Evolutionary conservation across 148 eudicot species (phyloP), one percentile per base, ranked within the genome.

Genomic region (Bassia scoparia): DNA sequence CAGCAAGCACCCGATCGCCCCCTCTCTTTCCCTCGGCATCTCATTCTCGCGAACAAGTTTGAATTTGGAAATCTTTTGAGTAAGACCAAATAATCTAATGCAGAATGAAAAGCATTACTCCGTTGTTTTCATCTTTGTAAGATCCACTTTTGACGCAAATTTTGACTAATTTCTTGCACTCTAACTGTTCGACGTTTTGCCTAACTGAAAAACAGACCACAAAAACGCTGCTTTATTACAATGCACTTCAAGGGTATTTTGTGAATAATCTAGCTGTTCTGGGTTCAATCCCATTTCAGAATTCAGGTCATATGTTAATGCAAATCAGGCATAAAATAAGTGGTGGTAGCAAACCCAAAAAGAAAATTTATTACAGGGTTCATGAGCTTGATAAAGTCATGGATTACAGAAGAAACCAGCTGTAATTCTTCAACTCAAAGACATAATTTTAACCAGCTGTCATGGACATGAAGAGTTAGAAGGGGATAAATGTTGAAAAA

Each of bases 401-500:
- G 90, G 98, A 93, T 61, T 90, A 11, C 86, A 81, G 23, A 93
- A 93, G 82, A 93, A 93, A 69, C 95, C 97, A 33, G 59, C 91
- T 1, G 60, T 83, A 31, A 84, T 93, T 21, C 77, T 93, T 14
- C 83, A 82, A 48, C 88, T 93, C 43, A 90, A 87, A 64, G 82
- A 88, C 78, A 82, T 90, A 15, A 88, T 94, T 48, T 10, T n/a
- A n/a, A n/a, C n/a, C n/a, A n/a, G n/a, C n/a, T n/a, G n/a, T n/a
- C n/a, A n/a, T n/a, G n/a, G n/a, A n/a, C n/a, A n/a, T n/a, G n/a
- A n/a, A n/a, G n/a, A n/a, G n/a, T n/a, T n/a, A n/a, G n/a, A n/a
- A n/a, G n/a, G n/a, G n/a, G n/a, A n/a, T n/a, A n/a, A n/a, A n/a
- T n/a, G n/a, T n/a, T n/a, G n/a, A n/a, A n/a, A n/a, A n/a, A n/a